Evolutionary conservation across 148 eudicot genomes (phyloP).

Genomic region (Rhododendron ferrugineum): DNA sequence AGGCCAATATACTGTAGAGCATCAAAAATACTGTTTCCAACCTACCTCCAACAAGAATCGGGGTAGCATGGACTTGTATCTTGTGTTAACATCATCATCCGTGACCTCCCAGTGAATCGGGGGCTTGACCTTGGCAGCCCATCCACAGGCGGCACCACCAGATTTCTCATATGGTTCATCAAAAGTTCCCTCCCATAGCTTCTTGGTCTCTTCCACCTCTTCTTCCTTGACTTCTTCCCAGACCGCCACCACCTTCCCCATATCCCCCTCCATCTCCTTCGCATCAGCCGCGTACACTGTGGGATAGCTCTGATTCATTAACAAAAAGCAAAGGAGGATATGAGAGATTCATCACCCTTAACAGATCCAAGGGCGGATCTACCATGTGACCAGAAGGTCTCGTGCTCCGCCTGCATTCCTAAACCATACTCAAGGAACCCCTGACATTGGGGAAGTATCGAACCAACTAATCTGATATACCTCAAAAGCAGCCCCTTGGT

Average conservation of each 20-base stretch:
- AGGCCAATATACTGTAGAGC: background rate
- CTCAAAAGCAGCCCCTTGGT: background rate
- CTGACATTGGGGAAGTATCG: background rate
- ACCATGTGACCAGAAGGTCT: background rate
- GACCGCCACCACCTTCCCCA: slow-evolving; percentile 51
- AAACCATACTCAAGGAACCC: background rate
- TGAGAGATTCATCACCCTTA: background rate
- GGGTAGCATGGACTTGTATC: slow-evolving; percentile 72
- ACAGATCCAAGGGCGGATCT: background rate
- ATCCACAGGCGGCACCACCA: slow-evolving; percentile 41
- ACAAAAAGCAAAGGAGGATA: background rate
- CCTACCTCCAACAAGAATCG: slow-evolving; percentile 85
- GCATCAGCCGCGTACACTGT: slow-evolving; percentile 71
- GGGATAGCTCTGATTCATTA: slow-evolving; percentile 76
- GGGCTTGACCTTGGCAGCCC: slow-evolving; percentile 21
- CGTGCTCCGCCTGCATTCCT: background rate
- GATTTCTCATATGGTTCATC: slow-evolving; percentile 92
- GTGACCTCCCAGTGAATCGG: slow-evolving; percentile 57
- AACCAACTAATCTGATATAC: background rate
- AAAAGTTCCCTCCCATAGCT: slow-evolving; percentile 69
- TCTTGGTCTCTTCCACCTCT: slow-evolving; percentile 49
- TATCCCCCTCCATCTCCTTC: slow-evolving; percentile 53
- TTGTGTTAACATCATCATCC: slow-evolving; percentile 62
- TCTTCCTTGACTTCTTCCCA: slow-evolving; percentile 47
- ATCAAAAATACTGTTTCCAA: background rate